Evolutionary conservation across 2,329 filamentous ascomycete species (phyloP), one percentile per base, ranked within the genome.

Genomic region (Penicillium concentricum): DNA sequence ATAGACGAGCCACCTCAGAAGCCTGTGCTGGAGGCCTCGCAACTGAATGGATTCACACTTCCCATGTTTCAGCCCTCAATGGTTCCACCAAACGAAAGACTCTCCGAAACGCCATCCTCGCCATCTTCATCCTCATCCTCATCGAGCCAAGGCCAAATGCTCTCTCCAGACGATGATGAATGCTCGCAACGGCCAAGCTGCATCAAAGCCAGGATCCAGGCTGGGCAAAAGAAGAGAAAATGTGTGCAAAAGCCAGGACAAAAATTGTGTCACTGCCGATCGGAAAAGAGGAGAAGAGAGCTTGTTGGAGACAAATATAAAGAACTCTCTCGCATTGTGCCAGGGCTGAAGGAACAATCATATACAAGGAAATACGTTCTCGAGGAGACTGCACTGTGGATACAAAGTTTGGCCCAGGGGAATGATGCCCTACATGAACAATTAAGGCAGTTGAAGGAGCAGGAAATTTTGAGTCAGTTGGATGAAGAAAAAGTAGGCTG

Each of bases 211-310:
- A 49, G n/a, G 3, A 38, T 4, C 12, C 52, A 34, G 2, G 20
- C 10, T 20, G 32, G 9, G 6, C 54, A 47, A 9, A 63, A 53
- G 22, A 66, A 66, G 35, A 54, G 62, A 10, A 66, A 65, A 34
- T 65, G 63, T 44, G 44, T 61, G 5, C 63, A 66, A 28, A 61
- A 39, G 26, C 51, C 63, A 3, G 63, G 63, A 3, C 63, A 66
- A 24, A 52, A 48, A 20, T 38, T 65, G 10, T 66, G 63, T 24
- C 63, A 66, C 42, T 66, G 63, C 26, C 62, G 57, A 22, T 59
- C 63, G 9, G 63, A 66, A 28, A 64, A 66, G 47, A 66, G 56
- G 44, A 57, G 62, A 18, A 52, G 63, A 20, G 62, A 66, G 46
- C 22, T 58, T 35, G 45, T 66, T 42, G 44, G 45, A 35, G 49